Evolutionary conservation across 306 rosid genomes (phyloP).

Genomic region (Vigna hirtella): DNA sequence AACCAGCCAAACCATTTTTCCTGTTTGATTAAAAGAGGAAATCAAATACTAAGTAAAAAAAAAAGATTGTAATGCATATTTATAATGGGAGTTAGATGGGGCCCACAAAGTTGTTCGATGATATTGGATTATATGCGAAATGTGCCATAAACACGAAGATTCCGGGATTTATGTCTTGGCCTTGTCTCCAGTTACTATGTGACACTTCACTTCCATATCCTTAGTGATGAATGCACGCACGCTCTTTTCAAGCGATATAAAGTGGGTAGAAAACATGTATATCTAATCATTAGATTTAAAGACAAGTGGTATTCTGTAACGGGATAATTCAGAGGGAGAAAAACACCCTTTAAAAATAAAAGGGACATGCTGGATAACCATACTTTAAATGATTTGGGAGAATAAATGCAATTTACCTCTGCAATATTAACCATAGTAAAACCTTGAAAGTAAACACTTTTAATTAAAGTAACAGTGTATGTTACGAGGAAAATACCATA

Average conservation of each 20-base stretch:
- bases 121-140: constrained; percentile 76
- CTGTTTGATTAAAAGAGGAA: not conserved
- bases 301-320: constrained; percentile 3
- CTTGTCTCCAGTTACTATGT: constrained; percentile 63
- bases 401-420: too few relatives aligned
- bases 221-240: constrained; percentile 37
- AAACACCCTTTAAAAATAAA: not conserved
- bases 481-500: too few relatives aligned
- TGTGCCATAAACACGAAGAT: constrained; percentile 56
- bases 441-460: too few relatives aligned
- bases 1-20: not conserved
- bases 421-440: too few relatives aligned
- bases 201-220: constrained; percentile 41
- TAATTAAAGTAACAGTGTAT: too few relatives aligned
- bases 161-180: constrained; percentile 61
- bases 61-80: constrained; percentile 40
- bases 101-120: constrained; percentile 49
- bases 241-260: constrained; percentile 23
- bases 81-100: constrained; percentile 51
- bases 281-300: constrained; percentile 5
- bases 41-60: constrained; percentile 1
- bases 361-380: constrained; percentile 42
- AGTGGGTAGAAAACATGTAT: not conserved
- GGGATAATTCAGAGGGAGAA: not conserved
- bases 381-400: too few relatives aligned